A percentile compares a stretch with the other conserved stretches of the same genome.
Conservation (phyloP, 352 stramenopile genomes). For the Phytopythium vexans region DNA sequence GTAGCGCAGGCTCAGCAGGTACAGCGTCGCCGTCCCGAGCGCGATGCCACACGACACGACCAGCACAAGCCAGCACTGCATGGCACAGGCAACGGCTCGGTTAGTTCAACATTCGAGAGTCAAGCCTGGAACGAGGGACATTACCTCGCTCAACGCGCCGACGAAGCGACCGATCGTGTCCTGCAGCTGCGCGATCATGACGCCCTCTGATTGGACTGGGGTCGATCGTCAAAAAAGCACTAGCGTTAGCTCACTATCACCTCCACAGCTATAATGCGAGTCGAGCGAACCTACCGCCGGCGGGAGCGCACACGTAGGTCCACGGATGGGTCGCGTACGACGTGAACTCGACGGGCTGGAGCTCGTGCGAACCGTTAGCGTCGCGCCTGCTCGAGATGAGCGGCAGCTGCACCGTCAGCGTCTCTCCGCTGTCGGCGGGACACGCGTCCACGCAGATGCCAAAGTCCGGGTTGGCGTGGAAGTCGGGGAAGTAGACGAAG, state of each 20-base stretch:
- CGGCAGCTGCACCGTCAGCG: slow-evolving; percentile 50
- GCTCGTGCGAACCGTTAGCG: slow-evolving; percentile 25
- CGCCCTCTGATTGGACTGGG: slow-evolving; percentile 41
- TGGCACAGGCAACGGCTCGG: background rate
- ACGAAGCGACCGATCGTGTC: slow-evolving; percentile 73
- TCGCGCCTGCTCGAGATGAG: slow-evolving; percentile 23
- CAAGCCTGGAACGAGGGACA: background rate
- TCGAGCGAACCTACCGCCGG: slow-evolving; percentile 28
- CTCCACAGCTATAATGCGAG: background rate
- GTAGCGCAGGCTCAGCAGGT: slow-evolving; percentile 67
- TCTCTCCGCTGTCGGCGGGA: slow-evolving; percentile 32
- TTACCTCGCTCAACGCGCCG: slow-evolving; percentile 67
- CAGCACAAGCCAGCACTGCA: slow-evolving; percentile 66
- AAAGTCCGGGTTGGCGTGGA: slow-evolving; percentile 68
- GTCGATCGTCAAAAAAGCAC: background rate
- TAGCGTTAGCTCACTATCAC: background rate
- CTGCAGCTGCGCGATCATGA: slow-evolving; percentile 70
- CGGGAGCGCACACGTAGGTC: slow-evolving; percentile 65
- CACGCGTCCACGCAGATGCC: slow-evolving; percentile 68
- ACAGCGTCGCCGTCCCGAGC: slow-evolving; percentile 49
- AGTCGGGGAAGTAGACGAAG: slow-evolving; percentile 79
- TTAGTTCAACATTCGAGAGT: background rate
- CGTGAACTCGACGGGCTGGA: slow-evolving; percentile 48
- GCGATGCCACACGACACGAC: slow-evolving; percentile 61
- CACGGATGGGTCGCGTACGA: slow-evolving; percentile 66